Evolutionary conservation across 805 yeast species (phyloP).

Genomic region (Wickerhamiella slavikovae): DNA sequence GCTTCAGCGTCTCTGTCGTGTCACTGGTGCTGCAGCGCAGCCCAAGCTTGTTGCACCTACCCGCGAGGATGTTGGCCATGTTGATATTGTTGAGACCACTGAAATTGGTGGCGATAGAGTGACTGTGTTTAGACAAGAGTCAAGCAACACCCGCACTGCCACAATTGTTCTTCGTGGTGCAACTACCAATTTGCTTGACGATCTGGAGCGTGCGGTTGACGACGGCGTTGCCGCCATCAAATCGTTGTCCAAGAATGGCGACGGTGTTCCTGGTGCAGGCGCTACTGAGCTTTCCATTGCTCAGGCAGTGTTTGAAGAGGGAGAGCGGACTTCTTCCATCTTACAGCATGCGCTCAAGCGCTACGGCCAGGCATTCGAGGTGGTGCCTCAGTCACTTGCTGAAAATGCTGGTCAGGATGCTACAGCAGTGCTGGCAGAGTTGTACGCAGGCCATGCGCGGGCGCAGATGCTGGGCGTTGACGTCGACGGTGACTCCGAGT

Average conservation of each 20-base stretch:
- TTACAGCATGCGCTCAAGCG: conserved; percentile 85
- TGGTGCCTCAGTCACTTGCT: conserved; percentile 76
- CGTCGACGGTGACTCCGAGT: conserved; percentile 46
- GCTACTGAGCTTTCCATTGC: conserved; percentile 81
- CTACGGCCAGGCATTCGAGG: conserved; percentile 87
- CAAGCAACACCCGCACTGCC: conserved; percentile 54
- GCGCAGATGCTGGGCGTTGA: conserved; percentile 38
- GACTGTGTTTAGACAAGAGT: conserved; percentile 67
- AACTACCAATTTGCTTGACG: conserved; percentile 81
- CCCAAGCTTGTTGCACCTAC: conserved; percentile 88
- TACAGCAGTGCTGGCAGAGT: conserved; percentile 68
- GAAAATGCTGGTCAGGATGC: conserved; percentile 89
- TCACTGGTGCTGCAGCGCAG: conserved; percentile 92
- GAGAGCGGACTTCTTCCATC: conserved; percentile 87
- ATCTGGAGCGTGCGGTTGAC: conserved; percentile 90
- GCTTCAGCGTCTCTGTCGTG: conserved; percentile 80
- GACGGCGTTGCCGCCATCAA: conserved; percentile 89
- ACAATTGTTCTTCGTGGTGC: conserved; percentile 93
- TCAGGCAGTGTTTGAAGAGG: conserved; percentile 55
- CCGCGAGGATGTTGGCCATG: conserved; percentile 79
- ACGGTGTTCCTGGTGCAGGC: conserved; percentile 90
- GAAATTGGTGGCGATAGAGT: conserved; percentile 98
- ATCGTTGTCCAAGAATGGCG: conserved; percentile 63
- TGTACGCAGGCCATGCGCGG: conserved; percentile 73
- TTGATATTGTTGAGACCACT: conserved; percentile 72